Base-by-base conservation (phyloP, 2,329 filamentous ascomycete genomes). In the Fusarium sp. region DNA sequence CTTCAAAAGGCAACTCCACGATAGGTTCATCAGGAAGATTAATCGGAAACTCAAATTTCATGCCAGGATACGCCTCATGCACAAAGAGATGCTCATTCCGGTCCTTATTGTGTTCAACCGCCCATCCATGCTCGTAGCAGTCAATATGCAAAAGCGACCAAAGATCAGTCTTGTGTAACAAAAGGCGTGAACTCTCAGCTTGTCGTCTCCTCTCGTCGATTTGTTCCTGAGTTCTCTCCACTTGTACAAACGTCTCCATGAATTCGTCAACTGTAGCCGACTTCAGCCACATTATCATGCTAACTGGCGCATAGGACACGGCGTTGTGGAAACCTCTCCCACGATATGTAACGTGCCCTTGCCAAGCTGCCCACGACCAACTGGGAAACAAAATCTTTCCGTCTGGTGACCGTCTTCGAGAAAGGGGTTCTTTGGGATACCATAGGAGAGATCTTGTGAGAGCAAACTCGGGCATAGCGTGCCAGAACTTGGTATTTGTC, bases 291-390 rank as follows among this genome's bases (percentile, higher is more conserved):
- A 45, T 33, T 23, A 66, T 38, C 46, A 70, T 54, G 1, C 27
- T 39, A 7, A 23, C 18, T 7, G 67, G 66, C 0, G 44, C n/a
- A 49, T 52, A 70, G 1, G 33, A 15, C 4, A 70, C 33, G 9
- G 67, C 66, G 15, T 70, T 70, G 10, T 70, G 51, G 21, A 56
- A 70, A 1, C 67, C 67, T 39, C 56, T 49, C 3, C 62, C 57
- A 7, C 67, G 67, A 6, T 70, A 69, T 5, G 42, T 15, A 6
- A 69, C 48, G 2, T 69, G 55, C 1, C 67, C 68, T 38, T 70
- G 56, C 68, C 68, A 70, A 8, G 68, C 68, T 5, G 68, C 66
- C 67, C 67, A 70, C 0, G 65, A 52, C 67, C 67, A 70, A 37
- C 66, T 70, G 0, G 68, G 68, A 16, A 70, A 70, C 11, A 70